phyloP scores from a whole-genome alignment of 129 eudicot species.

The Flaveria sonorensis region DNA sequence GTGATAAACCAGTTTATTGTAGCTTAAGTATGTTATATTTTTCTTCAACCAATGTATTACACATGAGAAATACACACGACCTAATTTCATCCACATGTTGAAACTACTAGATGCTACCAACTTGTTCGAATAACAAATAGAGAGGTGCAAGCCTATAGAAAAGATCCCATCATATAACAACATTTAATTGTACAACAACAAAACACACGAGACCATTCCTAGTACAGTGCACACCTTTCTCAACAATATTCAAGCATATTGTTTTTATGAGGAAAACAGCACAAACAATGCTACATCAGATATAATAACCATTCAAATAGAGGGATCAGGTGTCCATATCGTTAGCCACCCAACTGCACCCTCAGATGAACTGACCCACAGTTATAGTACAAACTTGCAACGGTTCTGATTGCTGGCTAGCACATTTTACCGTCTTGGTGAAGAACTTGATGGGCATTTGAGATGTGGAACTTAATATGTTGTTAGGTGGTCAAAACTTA shows the following conservation, averaged over 20 bases:
- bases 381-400: background rate
- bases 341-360: constrained; percentile 20
- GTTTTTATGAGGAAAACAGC: constrained; percentile 17
- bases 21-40: too few relatives aligned
- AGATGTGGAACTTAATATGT: background rate
- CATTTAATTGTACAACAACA: constrained; percentile 3
- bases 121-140: background rate
- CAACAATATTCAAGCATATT: background rate
- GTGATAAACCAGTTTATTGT: too few relatives aligned
- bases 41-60: too few relatives aligned
- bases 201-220: constrained; percentile 3
- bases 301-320: background rate
- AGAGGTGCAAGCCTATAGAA: too few relatives aligned
- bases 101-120: background rate
- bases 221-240: background rate
- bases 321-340: constrained; percentile 13
- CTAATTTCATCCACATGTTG: too few relatives aligned
- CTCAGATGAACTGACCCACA: constrained; percentile 2
- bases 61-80: too few relatives aligned
- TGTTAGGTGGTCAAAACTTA: constrained; percentile 25
- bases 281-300: constrained; percentile 10
- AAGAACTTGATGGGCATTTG: constrained; percentile 5
- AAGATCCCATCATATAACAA: background rate
- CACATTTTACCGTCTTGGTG: background rate
- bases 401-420: constrained; percentile 17